These are phyloP conservation scores for Trypanosoma melophagium DNA, from an alignment of 208 protist species.

Conservation along the genomic window DNA sequence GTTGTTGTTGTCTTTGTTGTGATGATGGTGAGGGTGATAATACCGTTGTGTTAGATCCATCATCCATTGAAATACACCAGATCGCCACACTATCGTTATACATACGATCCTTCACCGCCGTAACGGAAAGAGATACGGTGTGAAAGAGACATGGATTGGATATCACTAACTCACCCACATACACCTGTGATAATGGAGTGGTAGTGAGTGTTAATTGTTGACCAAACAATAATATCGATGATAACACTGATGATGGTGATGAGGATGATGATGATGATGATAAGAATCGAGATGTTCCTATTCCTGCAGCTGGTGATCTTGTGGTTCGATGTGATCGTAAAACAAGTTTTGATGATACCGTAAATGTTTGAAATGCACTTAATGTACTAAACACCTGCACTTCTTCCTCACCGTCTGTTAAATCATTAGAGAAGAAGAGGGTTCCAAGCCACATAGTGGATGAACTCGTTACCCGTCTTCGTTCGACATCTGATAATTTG, in stretches of 20 bases:
- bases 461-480: conserved; percentile 40
- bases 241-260: no score
- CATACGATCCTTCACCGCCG: conserved; percentile 9
- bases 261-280: no score
- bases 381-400: conserved; percentile 74
- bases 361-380: conserved; percentile 72
- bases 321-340: conserved; percentile 2
- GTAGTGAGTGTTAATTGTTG: no score
- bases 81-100: conserved; percentile 14
- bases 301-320: conserved; percentile 9
- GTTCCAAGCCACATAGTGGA: conserved; percentile 81
- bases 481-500: conserved; percentile 52
- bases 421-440: conserved; percentile 52
- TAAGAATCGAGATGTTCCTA: conserved; percentile 27
- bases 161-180: conserved; percentile 51
- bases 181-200: conserved; percentile 26
- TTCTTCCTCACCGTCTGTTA: conserved; percentile 69
- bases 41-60: not conserved
- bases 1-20: not conserved
- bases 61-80: conserved; percentile 9
- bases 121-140: conserved; percentile 24
- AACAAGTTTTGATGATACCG: conserved; percentile 34
- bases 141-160: conserved; percentile 45
- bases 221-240: no score
- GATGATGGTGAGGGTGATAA: not conserved